Base-by-base conservation (phyloP, 2,329 filamentous ascomycete species). In the Venturia effusa region DNA sequence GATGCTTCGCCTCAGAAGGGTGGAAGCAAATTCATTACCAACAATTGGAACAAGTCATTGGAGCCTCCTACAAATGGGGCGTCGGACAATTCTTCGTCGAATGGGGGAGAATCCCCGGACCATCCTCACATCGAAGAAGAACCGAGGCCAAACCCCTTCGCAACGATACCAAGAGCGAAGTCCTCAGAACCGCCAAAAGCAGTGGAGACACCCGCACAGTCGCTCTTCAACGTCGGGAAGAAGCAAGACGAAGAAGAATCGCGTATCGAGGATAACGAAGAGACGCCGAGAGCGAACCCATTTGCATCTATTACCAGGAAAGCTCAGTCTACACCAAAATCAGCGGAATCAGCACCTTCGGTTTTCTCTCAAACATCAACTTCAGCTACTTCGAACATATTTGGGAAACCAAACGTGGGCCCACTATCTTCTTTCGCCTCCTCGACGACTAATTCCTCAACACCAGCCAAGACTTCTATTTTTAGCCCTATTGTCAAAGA, bases 41-140 rank as follows among this genome's bases (percentile, higher is more conserved):
- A 40, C 5, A n/a, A 62, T n/a, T 37, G 30, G 41, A 48, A 48
- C 41, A 62, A 48, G 34, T 34, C 51, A 34, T 37, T 32, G 15
- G 37, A 40, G 34, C n/a, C 32, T 17, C 6, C 24, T 41, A 22
- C 19, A 41, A 61, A 32, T 61, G 37, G 37, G 34, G 22, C 13
- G 6, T 30, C 59, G 32, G 13, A 32, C 37, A 61, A 40, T 17
- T 41, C 37, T 19, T 61, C 22, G 22, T 34, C 51, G 13, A 57
- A 57, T 57, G 61, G 61, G 11, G 45, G 19, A 22, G 61, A 59
- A 40, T 55, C 61, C n/a, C 45, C 45, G 3, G 51, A 63, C 17
- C 61, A 51, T 27, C 45, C 45, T n/a, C 51, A 63, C 48, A 37
- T 63, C 24, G 61, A 63, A 57, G 41, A 55, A 51, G 61, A 55